Percentiles rank a stretch among this genome's conserved stretches.
Conservation (phyloP, 2,329 filamentous ascomycete species). For the Xylariaceae sp. region DNA sequence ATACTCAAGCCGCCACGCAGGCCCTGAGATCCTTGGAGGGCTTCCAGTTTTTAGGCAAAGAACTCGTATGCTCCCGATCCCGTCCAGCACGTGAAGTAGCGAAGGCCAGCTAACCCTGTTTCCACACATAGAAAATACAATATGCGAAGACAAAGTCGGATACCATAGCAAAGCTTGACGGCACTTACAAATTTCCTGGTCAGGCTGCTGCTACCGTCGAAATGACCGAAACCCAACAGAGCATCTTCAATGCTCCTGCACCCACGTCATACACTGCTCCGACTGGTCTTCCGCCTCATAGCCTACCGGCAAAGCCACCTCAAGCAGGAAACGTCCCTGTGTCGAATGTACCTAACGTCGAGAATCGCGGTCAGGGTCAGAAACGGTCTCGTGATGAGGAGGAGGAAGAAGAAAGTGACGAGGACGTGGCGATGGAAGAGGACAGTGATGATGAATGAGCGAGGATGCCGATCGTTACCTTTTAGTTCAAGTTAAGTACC, state of each 20-base stretch:
- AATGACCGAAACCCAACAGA: conserved; percentile 70
- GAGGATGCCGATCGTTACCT: conserved; percentile 4
- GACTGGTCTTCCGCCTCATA: conserved; percentile 32
- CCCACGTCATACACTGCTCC: conserved; percentile 44
- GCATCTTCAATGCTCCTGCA: conserved; percentile 67
- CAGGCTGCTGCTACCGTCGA: conserved; percentile 50
- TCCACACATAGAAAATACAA: conserved; percentile 63
- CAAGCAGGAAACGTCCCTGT: conserved; percentile 42
- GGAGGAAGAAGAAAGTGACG: conserved; percentile 56
- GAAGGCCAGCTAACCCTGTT: conserved; percentile 11
- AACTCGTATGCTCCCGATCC: conserved; percentile 59
- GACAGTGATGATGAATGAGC: conserved; percentile 20
- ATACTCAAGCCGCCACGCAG: conserved; percentile 86
- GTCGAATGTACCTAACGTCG: conserved; percentile 49
- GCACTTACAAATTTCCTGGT: conserved; percentile 70
- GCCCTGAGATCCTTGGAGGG: conserved; percentile 87
- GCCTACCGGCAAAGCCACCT: conserved; percentile 45
- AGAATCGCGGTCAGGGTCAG: conserved; percentile 56
- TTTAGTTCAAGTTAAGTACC: background rate
- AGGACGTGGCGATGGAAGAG: conserved; percentile 45
- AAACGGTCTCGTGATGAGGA: conserved; percentile 68
- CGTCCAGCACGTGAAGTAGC: background rate
- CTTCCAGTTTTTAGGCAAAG: conserved; percentile 75
- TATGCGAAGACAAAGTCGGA: conserved; percentile 90
- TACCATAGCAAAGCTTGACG: conserved; percentile 83